A percentile compares a stretch with the other conserved stretches of the same genome.
These are phyloP conservation scores for Boletus rubropictus DNA, from an alignment of 768 basidiomycete genomes.

Conservation along the genomic window DNA sequence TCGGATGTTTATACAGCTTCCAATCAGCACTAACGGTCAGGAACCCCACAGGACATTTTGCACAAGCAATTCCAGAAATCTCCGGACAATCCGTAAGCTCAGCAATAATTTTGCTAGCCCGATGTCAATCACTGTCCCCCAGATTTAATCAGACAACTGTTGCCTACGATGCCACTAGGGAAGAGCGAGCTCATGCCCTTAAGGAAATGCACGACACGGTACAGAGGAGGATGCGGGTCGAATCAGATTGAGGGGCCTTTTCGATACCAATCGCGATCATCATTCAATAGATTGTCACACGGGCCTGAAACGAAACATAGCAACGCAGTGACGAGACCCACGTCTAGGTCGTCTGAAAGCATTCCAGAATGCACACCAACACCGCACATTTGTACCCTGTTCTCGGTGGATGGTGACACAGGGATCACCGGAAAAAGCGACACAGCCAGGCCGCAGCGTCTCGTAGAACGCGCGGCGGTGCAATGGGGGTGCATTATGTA, in stretches of 20 bases:
- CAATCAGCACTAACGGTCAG: constrained; percentile 1
- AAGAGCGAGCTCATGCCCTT: constrained; percentile 74
- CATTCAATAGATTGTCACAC: not conserved
- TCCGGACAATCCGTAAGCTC: constrained; percentile 84
- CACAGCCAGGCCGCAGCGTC: constrained; percentile 19
- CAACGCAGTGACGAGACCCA: constrained; percentile 1
- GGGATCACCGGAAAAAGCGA: constrained; percentile 8
- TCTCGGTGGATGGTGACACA: constrained; percentile 6
- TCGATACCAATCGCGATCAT: constrained; percentile 3
- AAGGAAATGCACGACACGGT: constrained; percentile 60
- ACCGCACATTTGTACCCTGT: constrained; percentile 8
- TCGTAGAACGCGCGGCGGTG: constrained; percentile 3
- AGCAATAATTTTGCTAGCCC: constrained; percentile 1
- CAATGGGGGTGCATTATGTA: constrained; percentile 16
- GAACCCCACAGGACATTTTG: constrained; percentile 73
- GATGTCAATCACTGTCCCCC: constrained; percentile 1
- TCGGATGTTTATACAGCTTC: constrained; percentile 1
- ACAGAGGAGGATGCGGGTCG: constrained; percentile 56
- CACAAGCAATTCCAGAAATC: constrained; percentile 96
- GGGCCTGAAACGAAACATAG: constrained; percentile 9
- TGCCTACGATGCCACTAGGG: constrained; percentile 82
- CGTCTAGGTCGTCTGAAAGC: not conserved
- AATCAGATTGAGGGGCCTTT: constrained; percentile 9
- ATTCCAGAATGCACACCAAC: constrained; percentile 13
- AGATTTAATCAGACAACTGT: constrained; percentile 83